Conservation (phyloP, 2,329 filamentous ascomycete genomes). For the Pseudogymnoascus sp. region DNA sequence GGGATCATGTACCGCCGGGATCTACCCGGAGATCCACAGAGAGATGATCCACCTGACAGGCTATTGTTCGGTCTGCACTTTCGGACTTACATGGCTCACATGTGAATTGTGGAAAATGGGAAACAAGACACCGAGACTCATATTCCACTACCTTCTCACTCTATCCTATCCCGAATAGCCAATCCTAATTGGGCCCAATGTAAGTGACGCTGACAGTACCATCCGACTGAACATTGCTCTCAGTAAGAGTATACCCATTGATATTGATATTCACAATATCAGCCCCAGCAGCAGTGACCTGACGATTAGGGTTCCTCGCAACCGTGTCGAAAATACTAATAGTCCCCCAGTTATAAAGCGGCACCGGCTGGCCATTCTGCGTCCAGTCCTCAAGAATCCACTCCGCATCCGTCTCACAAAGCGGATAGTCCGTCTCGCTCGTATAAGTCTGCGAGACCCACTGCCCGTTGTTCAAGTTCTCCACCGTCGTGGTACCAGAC, state of each 20-base stretch:
- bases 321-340: background rate
- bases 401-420: constrained; percentile 39
- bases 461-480: constrained; percentile 37
- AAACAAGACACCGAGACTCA: background rate
- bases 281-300: background rate
- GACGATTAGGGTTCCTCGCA: background rate
- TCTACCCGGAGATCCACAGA: background rate
- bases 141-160: background rate
- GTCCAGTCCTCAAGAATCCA: constrained; percentile 45
- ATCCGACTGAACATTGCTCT: background rate
- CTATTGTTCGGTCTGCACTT: background rate
- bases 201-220: background rate
- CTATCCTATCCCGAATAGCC: background rate
- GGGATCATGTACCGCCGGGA: background rate
- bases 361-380: constrained; percentile 20
- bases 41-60: background rate
- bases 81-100: background rate
- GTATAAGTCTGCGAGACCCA: constrained; percentile 33
- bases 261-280: background rate
- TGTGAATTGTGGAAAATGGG: background rate
- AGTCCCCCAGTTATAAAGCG: background rate
- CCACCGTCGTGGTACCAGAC: constrained; percentile 34
- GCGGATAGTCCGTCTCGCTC: constrained; percentile 21
- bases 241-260: background rate
- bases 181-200: background rate